phyloP scores from a whole-genome alignment of 2,329 filamentous ascomycete genomes.

The Sarocladium brachiariae region DNA sequence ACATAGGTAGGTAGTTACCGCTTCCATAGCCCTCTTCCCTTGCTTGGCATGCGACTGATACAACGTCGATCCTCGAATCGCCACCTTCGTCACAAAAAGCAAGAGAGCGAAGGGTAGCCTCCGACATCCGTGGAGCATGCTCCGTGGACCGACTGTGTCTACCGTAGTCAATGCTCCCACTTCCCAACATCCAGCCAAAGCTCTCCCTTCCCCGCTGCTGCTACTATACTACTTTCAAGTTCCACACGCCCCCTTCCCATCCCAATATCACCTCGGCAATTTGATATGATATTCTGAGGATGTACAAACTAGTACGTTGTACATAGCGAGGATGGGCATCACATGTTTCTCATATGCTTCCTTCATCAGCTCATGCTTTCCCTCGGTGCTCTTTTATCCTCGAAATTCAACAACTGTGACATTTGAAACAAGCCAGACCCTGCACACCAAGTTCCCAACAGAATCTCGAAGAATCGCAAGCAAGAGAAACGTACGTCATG shows the following conservation, averaged over 20 bases:
- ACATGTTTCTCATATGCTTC: slow-evolving; percentile 7
- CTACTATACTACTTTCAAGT: not conserved
- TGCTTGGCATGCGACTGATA: not conserved
- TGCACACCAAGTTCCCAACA: not conserved
- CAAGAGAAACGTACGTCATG: not conserved
- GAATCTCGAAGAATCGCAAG: not conserved
- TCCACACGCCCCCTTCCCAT: not conserved
- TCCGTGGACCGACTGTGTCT: too few species aligned
- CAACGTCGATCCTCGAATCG: slow-evolving; percentile 3
- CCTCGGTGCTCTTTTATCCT: not conserved
- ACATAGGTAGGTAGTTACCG: not conserved
- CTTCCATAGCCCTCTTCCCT: not conserved
- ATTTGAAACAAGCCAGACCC: not conserved
- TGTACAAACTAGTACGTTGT: too few species aligned
- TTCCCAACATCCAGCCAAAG: slow-evolving; percentile 6
- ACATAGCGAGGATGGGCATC: too few species aligned
- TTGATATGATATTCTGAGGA: not conserved
- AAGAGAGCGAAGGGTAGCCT: too few species aligned
- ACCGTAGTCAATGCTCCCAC: not conserved
- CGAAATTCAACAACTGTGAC: not conserved
- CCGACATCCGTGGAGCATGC: too few species aligned
- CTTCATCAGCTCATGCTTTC: not conserved
- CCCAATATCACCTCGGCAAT: slow-evolving; percentile 1
- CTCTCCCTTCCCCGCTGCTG: not conserved
- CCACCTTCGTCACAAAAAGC: not conserved